Evolutionary conservation across 805 yeast species (phyloP).

Genomic region (Dipodascus geniculatus): DNA sequence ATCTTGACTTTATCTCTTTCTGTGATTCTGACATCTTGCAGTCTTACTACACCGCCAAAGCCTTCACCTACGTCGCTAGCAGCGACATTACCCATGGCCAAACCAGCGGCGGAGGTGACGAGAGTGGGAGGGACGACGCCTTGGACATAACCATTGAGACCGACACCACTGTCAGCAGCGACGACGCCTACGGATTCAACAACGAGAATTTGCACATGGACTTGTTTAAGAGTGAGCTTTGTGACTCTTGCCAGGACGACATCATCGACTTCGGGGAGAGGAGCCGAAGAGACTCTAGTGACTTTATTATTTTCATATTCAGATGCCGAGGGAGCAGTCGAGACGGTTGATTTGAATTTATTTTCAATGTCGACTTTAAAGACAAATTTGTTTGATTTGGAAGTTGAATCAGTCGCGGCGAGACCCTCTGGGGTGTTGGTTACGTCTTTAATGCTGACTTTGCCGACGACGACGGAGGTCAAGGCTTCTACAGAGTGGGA

Average conservation of each 20-base stretch:
- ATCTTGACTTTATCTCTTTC: slow-evolving; percentile 81
- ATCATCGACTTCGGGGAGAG: slow-evolving; percentile 73
- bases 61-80: slow-evolving; percentile 66
- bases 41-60: slow-evolving; percentile 73
- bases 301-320: slow-evolving; percentile 6
- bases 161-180: slow-evolving; percentile 53
- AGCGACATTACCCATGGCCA: slow-evolving; percentile 9
- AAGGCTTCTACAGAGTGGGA: slow-evolving; percentile 16
- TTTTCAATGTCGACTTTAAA: slow-evolving; percentile 18
- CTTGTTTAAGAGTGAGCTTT: slow-evolving; percentile 56
- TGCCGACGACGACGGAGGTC: slow-evolving; percentile 54
- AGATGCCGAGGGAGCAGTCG: slow-evolving; percentile 7
- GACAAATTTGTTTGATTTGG: slow-evolving; percentile 4
- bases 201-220: slow-evolving; percentile 61
- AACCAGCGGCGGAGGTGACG: slow-evolving; percentile 13
- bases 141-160: slow-evolving; percentile 37
- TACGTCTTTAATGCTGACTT: slow-evolving; percentile 21
- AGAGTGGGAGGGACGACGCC: slow-evolving; percentile 13
- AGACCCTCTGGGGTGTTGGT: slow-evolving; percentile 7
- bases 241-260: slow-evolving; percentile 67
- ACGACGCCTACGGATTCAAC: slow-evolving; percentile 52
- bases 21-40: slow-evolving; percentile 82
- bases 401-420: slow-evolving; percentile 10
- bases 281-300: slow-evolving; percentile 11
- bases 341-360: slow-evolving; percentile 14